A percentile compares a stretch with the other conserved stretches of the same genome.
phyloP scores from a whole-genome alignment of 169 alveolate species.

The Plasmodium billcollinsi region DNA sequence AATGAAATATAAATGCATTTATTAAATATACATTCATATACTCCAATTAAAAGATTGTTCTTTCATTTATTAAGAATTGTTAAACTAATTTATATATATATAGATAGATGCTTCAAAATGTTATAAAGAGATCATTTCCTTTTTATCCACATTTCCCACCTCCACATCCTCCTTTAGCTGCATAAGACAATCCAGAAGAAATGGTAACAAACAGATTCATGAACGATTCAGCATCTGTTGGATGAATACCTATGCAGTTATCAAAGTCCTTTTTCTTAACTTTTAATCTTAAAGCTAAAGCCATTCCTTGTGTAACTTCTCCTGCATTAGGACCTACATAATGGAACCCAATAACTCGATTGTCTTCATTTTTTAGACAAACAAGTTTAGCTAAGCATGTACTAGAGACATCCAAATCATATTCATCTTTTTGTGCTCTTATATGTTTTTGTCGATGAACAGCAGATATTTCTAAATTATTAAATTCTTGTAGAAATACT shows the following conservation, averaged over 20 bases:
- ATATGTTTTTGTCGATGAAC: conserved; percentile 84
- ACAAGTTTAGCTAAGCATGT: conserved; percentile 94
- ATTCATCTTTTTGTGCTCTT: conserved; percentile 79
- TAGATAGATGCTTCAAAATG: not conserved
- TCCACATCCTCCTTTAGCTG: conserved; percentile 96
- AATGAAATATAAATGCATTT: too few species aligned
- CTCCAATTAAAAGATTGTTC: too few species aligned
- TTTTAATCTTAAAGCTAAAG: conserved; percentile 95
- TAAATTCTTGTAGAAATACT: conserved; percentile 91
- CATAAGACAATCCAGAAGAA: conserved; percentile 91
- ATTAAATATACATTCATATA: too few species aligned
- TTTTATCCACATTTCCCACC: conserved; percentile 94
- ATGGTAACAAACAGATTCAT: conserved; percentile 88
- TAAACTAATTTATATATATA: not conserved
- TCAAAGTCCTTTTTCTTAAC: conserved; percentile 94
- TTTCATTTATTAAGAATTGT: not conserved
- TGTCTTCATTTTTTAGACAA: conserved; percentile 91
- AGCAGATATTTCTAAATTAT: conserved; percentile 92
- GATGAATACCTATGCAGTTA: conserved; percentile 96
- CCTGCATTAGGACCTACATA: conserved; percentile 99
- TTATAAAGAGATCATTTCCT: not conserved
- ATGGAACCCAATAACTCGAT: conserved; percentile 96
- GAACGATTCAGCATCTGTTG: conserved; percentile 97
- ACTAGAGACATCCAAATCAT: conserved; percentile 87
- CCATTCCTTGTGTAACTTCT: conserved; percentile 97